Conservation (phyloP, 495 filamentous ascomycete genomes). For the Podospora pseudoanserina region DNA sequence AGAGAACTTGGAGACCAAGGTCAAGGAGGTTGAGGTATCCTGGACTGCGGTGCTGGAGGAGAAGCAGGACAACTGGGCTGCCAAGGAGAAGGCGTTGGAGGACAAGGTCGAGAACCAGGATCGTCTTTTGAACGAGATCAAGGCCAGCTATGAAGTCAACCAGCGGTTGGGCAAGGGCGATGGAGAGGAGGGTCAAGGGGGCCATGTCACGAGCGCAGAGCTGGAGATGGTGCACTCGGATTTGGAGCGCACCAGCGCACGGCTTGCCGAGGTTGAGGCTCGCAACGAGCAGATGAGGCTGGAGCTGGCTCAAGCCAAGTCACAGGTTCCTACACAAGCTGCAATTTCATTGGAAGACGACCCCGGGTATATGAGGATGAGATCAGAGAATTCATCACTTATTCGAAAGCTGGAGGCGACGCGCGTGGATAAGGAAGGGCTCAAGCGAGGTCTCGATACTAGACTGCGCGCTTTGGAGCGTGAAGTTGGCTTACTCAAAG, state of each 20-base stretch:
- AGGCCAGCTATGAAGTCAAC: constrained; percentile 95
- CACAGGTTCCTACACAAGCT: constrained; percentile 61
- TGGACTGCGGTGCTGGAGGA: constrained; percentile 92
- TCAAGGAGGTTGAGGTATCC: constrained; percentile 82
- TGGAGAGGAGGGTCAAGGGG: constrained; percentile 53
- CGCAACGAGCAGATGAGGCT: constrained; percentile 90
- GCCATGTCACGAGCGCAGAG: constrained; percentile 77
- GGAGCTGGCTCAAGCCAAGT: constrained; percentile 83
- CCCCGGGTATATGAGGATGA: constrained; percentile 75
- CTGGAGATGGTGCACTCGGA: constrained; percentile 90
- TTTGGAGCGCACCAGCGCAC: constrained; percentile 79
- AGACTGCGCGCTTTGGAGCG: constrained; percentile 71
- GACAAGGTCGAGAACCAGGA: constrained; percentile 96
- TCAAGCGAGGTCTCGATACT: constrained; percentile 67
- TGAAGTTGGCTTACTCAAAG: constrained; percentile 60
- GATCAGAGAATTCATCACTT: constrained; percentile 88
- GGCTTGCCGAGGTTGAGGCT: constrained; percentile 87
- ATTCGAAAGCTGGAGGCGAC: constrained; percentile 80
- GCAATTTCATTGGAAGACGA: constrained; percentile 71
- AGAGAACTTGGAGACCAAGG: constrained; percentile 65
- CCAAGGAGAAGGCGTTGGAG: constrained; percentile 86
- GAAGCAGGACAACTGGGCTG: constrained; percentile 93
- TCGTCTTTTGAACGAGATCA: constrained; percentile 84
- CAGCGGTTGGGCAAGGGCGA: constrained; percentile 77
- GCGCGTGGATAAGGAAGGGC: constrained; percentile 73